A percentile compares a stretch with the other conserved stretches of the same genome.
phyloP scores from a whole-genome alignment of 352 stramenopile species.

The Globisporangium polare region DNA sequence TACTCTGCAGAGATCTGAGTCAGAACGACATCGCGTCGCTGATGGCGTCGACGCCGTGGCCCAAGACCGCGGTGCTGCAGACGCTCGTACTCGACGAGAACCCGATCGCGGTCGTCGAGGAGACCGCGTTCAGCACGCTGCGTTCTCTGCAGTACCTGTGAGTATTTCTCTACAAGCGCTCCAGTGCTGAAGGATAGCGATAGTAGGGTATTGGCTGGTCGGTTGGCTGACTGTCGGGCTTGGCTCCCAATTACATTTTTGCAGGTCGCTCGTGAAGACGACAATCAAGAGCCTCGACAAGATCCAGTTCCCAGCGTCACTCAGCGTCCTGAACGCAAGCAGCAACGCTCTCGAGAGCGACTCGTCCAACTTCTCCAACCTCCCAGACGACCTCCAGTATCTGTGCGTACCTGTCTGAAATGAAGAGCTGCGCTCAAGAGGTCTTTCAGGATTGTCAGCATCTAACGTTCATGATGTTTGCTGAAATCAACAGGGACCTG shows the following conservation, averaged over 20 bases:
- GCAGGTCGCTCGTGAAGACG: slow-evolving; percentile 43
- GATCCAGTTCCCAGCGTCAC: slow-evolving; percentile 32
- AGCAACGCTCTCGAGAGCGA: slow-evolving; percentile 47
- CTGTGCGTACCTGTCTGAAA: too few species aligned
- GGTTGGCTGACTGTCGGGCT: background rate
- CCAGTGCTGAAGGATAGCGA: too few species aligned
- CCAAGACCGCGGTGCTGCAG: slow-evolving; percentile 36
- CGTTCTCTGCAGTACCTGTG: slow-evolving; percentile 52
- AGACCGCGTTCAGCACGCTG: slow-evolving; percentile 38
- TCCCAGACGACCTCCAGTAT: slow-evolving; percentile 36
- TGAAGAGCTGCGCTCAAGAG: too few species aligned
- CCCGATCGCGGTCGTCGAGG: slow-evolving; percentile 26
- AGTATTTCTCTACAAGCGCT: slow-evolving; percentile 9
- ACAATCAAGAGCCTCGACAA: slow-evolving; percentile 42
- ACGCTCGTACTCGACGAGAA: slow-evolving; percentile 63
- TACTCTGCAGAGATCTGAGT: slow-evolving; percentile 29
- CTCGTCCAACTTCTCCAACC: slow-evolving; percentile 42
- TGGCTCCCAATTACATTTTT: background rate
- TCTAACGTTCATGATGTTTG: background rate
- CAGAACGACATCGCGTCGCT: slow-evolving; percentile 38
- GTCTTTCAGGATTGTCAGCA: too few species aligned
- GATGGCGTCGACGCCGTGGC: slow-evolving; percentile 32
- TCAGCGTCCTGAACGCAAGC: slow-evolving; percentile 48
- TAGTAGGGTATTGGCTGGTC: too few species aligned
- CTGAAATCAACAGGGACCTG: slow-evolving; percentile 33